Evolutionary conservation across 2,329 filamentous ascomycete genomes (phyloP).

Genomic region (Pseudogymnoascus sp.): DNA sequence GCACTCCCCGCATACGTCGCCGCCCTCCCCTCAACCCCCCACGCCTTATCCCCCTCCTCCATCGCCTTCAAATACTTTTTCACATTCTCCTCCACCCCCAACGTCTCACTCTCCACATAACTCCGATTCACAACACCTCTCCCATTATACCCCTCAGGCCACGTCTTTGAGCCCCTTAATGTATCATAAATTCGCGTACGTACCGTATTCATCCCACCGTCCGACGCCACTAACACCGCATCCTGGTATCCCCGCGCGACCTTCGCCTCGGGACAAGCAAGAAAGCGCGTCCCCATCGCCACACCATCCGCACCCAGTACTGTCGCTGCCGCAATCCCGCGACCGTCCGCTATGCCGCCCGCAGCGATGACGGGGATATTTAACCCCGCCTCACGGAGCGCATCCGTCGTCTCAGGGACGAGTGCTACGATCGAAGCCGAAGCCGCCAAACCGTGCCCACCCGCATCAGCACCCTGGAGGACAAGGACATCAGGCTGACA

Average conservation of each 20-base stretch:
- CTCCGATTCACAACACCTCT: constrained; percentile 50
- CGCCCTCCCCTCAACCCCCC: constrained; percentile 45
- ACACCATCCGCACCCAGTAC: constrained; percentile 34
- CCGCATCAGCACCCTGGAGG: constrained; percentile 32
- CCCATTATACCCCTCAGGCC: constrained; percentile 50
- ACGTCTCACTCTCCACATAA: constrained; percentile 33
- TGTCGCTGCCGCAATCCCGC: constrained; percentile 30
- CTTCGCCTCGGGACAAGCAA: constrained; percentile 39
- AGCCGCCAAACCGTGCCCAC: constrained; percentile 30
- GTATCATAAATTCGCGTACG: constrained; percentile 44
- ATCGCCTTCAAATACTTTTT: constrained; percentile 37
- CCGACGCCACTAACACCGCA: constrained; percentile 37
- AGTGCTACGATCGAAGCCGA: constrained; percentile 29
- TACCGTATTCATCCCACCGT: constrained; percentile 44
- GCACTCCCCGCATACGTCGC: constrained; percentile 56
- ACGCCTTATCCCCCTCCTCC: constrained; percentile 41
- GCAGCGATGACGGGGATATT: constrained; percentile 25
- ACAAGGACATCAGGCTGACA: constrained; percentile 29
- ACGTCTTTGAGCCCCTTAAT: constrained; percentile 46
- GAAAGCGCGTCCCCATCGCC: constrained; percentile 43
- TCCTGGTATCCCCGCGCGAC: constrained; percentile 39
- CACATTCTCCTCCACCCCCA: constrained; percentile 34
- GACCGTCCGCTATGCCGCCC: constrained; percentile 31
- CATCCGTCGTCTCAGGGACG: constrained; percentile 29
- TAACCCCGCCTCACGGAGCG: constrained; percentile 19